These are phyloP conservation scores for Eurotiales sp. DNA, from an alignment of 2,329 filamentous ascomycete species.

Conservation along the genomic window DNA sequence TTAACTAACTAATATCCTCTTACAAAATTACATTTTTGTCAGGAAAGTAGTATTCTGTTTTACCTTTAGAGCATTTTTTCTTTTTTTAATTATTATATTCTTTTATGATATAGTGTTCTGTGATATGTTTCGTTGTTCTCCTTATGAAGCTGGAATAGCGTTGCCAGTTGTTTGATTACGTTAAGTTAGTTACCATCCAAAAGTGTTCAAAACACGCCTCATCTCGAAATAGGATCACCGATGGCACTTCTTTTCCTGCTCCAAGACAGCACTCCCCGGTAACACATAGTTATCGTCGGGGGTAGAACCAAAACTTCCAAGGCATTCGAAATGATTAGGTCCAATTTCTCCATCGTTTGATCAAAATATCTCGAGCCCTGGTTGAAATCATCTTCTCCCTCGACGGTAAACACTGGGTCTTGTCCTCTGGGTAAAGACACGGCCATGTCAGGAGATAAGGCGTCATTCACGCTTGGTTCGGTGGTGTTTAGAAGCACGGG, in stretches of 20 bases:
- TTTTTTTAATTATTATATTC: too few relatives aligned
- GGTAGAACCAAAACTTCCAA: constrained; percentile 1
- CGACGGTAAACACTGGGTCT: neutral
- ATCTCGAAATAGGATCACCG: too few relatives aligned
- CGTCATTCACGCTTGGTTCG: neutral
- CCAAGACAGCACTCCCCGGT: neutral
- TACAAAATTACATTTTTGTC: too few relatives aligned
- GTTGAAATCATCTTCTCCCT: neutral
- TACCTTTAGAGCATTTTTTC: too few relatives aligned
- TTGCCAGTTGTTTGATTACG: too few relatives aligned
- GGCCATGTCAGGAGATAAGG: neutral
- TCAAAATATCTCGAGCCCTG: neutral
- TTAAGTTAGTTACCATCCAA: too few relatives aligned
- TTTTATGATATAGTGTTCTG: too few relatives aligned
- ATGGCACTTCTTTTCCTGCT: too few relatives aligned
- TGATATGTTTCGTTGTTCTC: too few relatives aligned
- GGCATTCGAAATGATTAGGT: constrained; percentile 7
- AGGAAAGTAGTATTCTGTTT: too few relatives aligned
- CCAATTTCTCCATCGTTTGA: constrained; percentile 3
- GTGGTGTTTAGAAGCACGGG: neutral
- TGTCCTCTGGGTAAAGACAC: neutral
- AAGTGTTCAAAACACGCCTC: too few relatives aligned
- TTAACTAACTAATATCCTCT: too few relatives aligned
- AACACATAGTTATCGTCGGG: neutral
- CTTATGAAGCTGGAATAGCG: neutral